Percentiles rank a stretch among this genome's conserved stretches.
Evolutionary conservation across 2,329 filamentous ascomycete genomes (phyloP).

Genomic region (Pseudogymnoascus verrucosus): DNA sequence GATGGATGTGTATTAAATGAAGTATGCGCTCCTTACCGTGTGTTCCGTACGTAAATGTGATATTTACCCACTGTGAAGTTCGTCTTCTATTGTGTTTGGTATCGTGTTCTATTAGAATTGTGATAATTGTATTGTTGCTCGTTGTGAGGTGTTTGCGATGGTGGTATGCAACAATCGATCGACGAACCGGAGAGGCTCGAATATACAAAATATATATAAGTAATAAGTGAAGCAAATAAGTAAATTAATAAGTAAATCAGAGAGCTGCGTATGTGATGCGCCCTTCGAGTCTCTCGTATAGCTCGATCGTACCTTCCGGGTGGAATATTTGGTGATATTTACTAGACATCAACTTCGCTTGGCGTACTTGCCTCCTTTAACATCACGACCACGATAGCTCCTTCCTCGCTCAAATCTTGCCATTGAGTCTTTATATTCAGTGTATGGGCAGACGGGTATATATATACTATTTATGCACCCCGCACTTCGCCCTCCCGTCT

Average conservation of each 20-base stretch:
- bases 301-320: too few relatives aligned
- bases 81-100: background rate
- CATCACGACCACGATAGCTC: background rate
- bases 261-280: too few relatives aligned
- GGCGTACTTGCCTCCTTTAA: background rate
- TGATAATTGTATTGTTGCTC: background rate
- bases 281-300: too few relatives aligned
- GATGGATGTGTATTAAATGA: background rate
- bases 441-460: background rate
- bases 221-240: too few relatives aligned
- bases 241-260: too few relatives aligned
- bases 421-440: background rate
- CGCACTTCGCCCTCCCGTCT: background rate
- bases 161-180: too few relatives aligned
- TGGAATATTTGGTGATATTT: too few relatives aligned
- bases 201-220: too few relatives aligned
- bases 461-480: background rate
- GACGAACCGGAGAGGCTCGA: too few relatives aligned
- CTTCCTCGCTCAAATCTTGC: background rate
- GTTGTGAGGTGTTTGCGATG: too few relatives aligned
- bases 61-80: background rate
- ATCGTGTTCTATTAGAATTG: background rate
- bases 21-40: background rate
- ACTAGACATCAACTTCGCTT: background rate
- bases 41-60: background rate